These are phyloP conservation scores for Tylopilus plumbeoviolaceoides DNA, from an alignment of 768 basidiomycete genomes.

Conservation along the genomic window DNA sequence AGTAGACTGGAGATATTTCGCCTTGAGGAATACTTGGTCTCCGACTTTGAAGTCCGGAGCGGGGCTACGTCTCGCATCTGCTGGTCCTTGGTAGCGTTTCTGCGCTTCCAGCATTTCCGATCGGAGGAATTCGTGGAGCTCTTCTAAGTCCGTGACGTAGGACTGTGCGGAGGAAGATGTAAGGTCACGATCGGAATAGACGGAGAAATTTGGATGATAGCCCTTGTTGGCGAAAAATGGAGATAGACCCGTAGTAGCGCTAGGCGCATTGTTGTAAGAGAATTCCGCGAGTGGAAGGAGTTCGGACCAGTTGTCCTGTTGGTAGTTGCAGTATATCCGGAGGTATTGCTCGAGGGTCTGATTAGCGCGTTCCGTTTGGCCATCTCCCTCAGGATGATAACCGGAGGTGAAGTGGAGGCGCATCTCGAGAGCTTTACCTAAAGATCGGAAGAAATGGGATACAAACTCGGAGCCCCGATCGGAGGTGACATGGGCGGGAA, in stretches of 20 bases:
- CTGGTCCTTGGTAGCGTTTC: too few species aligned
- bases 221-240: conserved; percentile 1
- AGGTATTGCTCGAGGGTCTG: conserved; percentile 1
- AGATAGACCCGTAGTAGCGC: not conserved
- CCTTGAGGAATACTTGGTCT: too few species aligned
- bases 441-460: too few species aligned
- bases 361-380: not conserved
- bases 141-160: too few species aligned
- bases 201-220: not conserved
- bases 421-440: too few species aligned
- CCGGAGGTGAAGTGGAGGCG: not conserved
- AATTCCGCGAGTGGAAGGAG: not conserved
- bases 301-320: conserved; percentile 3
- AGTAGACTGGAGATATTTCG: too few species aligned
- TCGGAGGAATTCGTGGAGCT: too few species aligned
- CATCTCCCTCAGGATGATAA: not conserved
- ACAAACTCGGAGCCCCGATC: too few species aligned
- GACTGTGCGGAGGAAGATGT: not conserved
- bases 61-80: too few species aligned
- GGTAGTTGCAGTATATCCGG: not conserved
- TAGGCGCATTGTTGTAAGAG: not conserved
- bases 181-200: not conserved
- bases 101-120: too few species aligned
- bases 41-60: too few species aligned
- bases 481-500: too few species aligned